phyloP scores from a whole-genome alignment of 129 eudicot genomes.

The Pulicaria dysenterica region DNA sequence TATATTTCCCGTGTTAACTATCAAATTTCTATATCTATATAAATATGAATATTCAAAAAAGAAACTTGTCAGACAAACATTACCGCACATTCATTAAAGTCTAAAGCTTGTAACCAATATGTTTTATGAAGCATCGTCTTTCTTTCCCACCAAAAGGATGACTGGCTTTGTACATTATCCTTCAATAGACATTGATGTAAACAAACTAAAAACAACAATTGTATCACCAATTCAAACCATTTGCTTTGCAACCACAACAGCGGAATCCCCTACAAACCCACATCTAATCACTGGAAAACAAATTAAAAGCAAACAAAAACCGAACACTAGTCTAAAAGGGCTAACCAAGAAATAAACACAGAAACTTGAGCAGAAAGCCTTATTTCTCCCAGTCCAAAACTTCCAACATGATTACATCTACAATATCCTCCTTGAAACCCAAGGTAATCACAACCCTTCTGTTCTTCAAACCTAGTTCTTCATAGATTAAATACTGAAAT shows the following conservation, averaged over 20 bases:
- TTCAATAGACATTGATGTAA: slow-evolving; percentile 8
- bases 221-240: background rate
- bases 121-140: background rate
- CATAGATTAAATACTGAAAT: background rate
- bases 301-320: slow-evolving; percentile 8
- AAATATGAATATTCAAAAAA: background rate
- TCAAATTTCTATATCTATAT: no score
- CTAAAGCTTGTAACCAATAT: slow-evolving; percentile 8
- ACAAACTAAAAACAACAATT: slow-evolving; percentile 11
- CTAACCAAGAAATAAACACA: background rate
- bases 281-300: background rate
- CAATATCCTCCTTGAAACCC: background rate
- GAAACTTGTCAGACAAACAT: background rate
- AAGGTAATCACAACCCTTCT: background rate
- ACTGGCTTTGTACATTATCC: background rate
- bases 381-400: background rate
- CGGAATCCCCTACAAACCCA: background rate
- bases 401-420: background rate
- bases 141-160: background rate
- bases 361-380: background rate
- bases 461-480: slow-evolving; percentile 14
- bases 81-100: no score
- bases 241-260: background rate
- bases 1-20: no score
- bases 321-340: slow-evolving; percentile 3